A percentile compares a stretch with the other conserved stretches of the same genome.
Evolutionary conservation across 2,329 filamentous ascomycete species (phyloP).

Genomic region (Ascochyta fabae): DNA sequence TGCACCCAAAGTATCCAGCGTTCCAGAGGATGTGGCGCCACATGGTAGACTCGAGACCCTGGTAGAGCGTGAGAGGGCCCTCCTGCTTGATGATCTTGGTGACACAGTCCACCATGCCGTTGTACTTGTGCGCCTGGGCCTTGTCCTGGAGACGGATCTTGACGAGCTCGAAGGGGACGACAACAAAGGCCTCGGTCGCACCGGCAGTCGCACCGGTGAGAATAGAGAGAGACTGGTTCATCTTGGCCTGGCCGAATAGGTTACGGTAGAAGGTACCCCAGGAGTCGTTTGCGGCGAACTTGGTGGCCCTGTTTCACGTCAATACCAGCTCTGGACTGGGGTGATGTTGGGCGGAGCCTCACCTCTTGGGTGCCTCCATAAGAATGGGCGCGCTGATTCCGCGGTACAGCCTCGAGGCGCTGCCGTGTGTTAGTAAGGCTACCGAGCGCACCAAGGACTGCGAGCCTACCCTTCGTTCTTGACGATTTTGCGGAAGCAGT

Average conservation of each 20-base stretch:
- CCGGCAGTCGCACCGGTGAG: constrained; percentile 94
- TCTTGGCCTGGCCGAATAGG: constrained; percentile 81
- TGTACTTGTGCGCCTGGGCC: constrained; percentile 88
- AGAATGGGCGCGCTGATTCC: constrained; percentile 95
- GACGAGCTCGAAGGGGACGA: constrained; percentile 97
- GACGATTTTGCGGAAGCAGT: constrained; percentile 98
- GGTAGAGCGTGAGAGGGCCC: constrained; percentile 88
- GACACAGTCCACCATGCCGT: constrained; percentile 79
- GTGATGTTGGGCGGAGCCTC: neutral
- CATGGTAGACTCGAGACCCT: constrained; percentile 93
- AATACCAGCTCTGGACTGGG: neutral
- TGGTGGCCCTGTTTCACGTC: constrained; percentile 72
- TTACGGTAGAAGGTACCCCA: constrained; percentile 96
- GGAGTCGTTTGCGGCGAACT: constrained; percentile 98
- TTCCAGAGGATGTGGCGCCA: constrained; percentile 98
- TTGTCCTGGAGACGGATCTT: constrained; percentile 98
- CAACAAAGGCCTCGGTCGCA: constrained; percentile 94
- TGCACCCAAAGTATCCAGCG: constrained; percentile 95
- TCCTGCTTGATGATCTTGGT: constrained; percentile 83
- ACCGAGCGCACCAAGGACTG: neutral
- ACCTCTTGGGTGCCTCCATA: constrained; percentile 93
- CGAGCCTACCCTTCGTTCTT: constrained; percentile 82
- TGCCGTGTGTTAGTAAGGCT: constrained; percentile 47
- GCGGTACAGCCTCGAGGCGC: constrained; percentile 88
- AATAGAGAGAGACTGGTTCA: constrained; percentile 89